Base-by-base conservation (phyloP, 306 rosid genomes). In the Cajanus cajan region DNA sequence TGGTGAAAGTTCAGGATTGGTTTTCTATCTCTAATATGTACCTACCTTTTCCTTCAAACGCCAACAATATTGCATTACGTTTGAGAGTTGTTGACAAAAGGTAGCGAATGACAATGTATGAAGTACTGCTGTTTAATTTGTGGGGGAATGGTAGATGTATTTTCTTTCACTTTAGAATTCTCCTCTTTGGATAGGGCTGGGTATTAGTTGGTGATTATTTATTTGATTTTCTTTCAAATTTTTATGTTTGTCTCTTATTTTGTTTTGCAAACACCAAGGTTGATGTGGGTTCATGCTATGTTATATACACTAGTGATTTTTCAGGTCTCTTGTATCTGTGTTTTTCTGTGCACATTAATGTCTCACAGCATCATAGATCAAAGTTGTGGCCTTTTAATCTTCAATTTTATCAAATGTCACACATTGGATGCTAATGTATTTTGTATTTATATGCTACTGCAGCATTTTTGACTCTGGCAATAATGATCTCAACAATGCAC, bases 381-480 rank as follows among this genome's bases (percentile, higher is more conserved):
- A 43, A 24, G 31, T 18, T 54, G 1, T 71, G 33, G 63, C 36
- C 7, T 65, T 14, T 47, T 44, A 50, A 47, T 64, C 52, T 75
- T 21, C 58, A 34, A 8, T 45, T 34, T 45, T 79, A 15, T 16
- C 66, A 24, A 37, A 25, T 40, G 51, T 44, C 12, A 72, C n/a
- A 66, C 58, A 45, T 16, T 78, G 73, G 64, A 31, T 78, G 47
- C 25, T 54, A 33, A 39, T 68, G n/a, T 28, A n/a, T 83, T 40
- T 70, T 78, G 43, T 51, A 36, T 64, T 61, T 62, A 52, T 48
- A 10, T 77, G 2, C 43, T 81, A 78, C 74, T 83, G 84, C 83
- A 95, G 98, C 84, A 93, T 95, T 58, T 95, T 95, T 61, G 86
- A 95, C 55, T 66, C 92, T 13, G 83, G 80, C 67, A 81, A 89